Percentiles rank a stretch among this genome's conserved stretches.
Conservation (phyloP, 768 basidiomycete genomes). For the Boletus subcaerulescens region DNA sequence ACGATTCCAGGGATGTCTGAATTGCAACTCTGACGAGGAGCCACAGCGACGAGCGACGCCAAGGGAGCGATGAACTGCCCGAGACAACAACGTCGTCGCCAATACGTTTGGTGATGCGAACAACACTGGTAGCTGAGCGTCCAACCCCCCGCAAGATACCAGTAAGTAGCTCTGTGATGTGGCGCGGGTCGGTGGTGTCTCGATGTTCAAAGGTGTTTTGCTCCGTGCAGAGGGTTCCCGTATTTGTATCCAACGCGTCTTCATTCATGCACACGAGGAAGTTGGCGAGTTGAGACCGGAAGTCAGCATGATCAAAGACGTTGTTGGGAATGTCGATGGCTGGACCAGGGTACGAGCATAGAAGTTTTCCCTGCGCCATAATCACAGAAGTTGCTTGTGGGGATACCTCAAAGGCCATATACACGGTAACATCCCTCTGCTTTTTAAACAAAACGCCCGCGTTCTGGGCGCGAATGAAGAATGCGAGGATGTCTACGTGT, state of each 20-base stretch:
- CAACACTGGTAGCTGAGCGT: constrained; percentile 4
- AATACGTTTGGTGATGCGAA: constrained; percentile 31
- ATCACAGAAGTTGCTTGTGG: constrained; percentile 35
- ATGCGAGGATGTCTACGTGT: constrained; percentile 34
- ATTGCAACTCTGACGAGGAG: constrained; percentile 33
- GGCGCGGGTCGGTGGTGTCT: constrained; percentile 35
- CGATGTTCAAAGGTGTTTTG: neutral
- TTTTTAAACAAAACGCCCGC: constrained; percentile 41
- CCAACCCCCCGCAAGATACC: constrained; percentile 40
- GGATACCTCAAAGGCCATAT: constrained; percentile 40
- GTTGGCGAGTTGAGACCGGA: constrained; percentile 34
- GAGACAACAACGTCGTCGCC: constrained; percentile 28
- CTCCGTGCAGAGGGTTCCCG: no score
- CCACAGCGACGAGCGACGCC: constrained; percentile 39
- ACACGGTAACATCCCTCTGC: constrained; percentile 1
- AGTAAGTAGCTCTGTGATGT: constrained; percentile 45
- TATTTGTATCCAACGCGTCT: constrained; percentile 24
- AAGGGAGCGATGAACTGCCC: constrained; percentile 23
- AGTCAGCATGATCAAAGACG: constrained; percentile 27
- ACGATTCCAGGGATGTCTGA: constrained; percentile 27
- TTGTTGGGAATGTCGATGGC: constrained; percentile 36
- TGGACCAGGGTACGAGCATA: constrained; percentile 44
- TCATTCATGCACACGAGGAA: constrained; percentile 37
- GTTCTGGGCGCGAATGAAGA: constrained; percentile 45
- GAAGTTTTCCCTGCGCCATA: constrained; percentile 37